Percentiles rank a stretch among this genome's conserved stretches.
phyloP scores from a whole-genome alignment of 768 basidiomycete genomes.

The Lactarius pseudohatsudake region DNA sequence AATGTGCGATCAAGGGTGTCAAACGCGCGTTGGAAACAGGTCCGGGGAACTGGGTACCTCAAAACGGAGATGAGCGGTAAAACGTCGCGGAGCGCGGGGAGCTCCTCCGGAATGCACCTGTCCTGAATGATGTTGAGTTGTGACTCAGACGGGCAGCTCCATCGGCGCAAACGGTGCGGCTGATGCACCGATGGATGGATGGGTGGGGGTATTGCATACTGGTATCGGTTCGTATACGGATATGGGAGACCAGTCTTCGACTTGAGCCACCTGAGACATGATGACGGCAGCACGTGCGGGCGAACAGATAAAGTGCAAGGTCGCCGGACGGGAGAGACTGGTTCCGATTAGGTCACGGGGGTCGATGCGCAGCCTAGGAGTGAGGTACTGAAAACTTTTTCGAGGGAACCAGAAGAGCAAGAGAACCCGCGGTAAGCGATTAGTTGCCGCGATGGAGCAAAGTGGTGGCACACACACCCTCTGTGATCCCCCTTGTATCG shows the following conservation, averaged over 20 bases:
- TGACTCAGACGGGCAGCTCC: slow-evolving; percentile 14
- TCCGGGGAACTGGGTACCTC: slow-evolving; percentile 46
- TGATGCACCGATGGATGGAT: not conserved
- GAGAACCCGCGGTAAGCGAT: slow-evolving; percentile 1
- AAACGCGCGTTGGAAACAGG: slow-evolving; percentile 1
- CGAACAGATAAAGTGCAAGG: slow-evolving; percentile 84
- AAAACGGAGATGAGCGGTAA: slow-evolving; percentile 63
- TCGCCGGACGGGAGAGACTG: slow-evolving; percentile 48
- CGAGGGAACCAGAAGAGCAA: slow-evolving; percentile 4
- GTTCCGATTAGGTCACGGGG: slow-evolving; percentile 66
- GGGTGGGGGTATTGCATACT: slow-evolving; percentile 42
- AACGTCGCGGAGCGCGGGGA: slow-evolving; percentile 61
- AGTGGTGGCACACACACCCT: slow-evolving; percentile 46
- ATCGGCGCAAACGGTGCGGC: not conserved
- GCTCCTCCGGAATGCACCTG: slow-evolving; percentile 75
- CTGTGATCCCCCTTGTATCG: slow-evolving; percentile 71
- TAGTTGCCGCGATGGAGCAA: slow-evolving; percentile 17
- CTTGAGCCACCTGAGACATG: slow-evolving; percentile 56
- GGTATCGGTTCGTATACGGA: slow-evolving; percentile 87
- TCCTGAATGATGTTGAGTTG: slow-evolving; percentile 44
- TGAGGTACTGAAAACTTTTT: slow-evolving; percentile 83
- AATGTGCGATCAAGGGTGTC: not conserved
- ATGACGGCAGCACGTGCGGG: slow-evolving; percentile 68
- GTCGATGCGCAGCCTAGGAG: slow-evolving; percentile 65
- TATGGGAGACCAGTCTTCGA: slow-evolving; percentile 60